Evolutionary conservation across 352 stramenopile species (phyloP), one percentile per base, ranked within the genome.

Genomic region (Globisporangium echinulatum): DNA sequence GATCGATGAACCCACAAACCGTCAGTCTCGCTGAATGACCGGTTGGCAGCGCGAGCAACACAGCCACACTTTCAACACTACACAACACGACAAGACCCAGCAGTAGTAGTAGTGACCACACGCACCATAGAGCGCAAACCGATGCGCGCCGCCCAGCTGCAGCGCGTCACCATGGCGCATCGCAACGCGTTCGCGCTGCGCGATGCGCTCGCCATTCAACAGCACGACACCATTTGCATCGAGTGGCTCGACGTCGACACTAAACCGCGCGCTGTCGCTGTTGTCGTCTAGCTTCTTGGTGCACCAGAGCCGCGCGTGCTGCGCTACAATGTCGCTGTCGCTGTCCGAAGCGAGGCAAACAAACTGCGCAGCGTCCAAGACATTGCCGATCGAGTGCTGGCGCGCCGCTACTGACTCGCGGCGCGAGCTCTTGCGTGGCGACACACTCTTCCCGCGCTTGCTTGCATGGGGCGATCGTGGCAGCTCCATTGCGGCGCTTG

Each of bases 101-200:
- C 19, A 25, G 19, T 25, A 25, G 19, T 25, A 25, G 19, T 25
- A 25, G 19, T 25, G 1, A 25, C 19, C 19, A 25, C 19, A 25
- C 70, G 51, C 66, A 82, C 75, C 67, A 54, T 80, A 70, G 40
- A 85, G 69, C 14, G 74, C 68, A 44, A 85, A 86, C 50, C 63
- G 70, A 47, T 73, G 72, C 3, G 56, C 55, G 14, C 63, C 64
- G 8, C 75, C 76, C 10, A 88, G 61, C 37, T 71, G 68, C 37
- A 88, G 61, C 37, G 70, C 68, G 37, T 87, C 79, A 4, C 76
- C 74, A 49, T 88, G 74, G 53, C 71, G 66, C 8, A 88, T 54
- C 15, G 71, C 65, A 10, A 56, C 59, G 9, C 43, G 42, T 6
- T 61, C 60, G 3, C 49, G 44, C 3, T 66, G 62, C 13, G 68